Percentiles rank a stretch among this genome's conserved stretches.
Evolutionary conservation across 2,329 filamentous ascomycete genomes (phyloP).

Genomic region (Clathrospora elynae): DNA sequence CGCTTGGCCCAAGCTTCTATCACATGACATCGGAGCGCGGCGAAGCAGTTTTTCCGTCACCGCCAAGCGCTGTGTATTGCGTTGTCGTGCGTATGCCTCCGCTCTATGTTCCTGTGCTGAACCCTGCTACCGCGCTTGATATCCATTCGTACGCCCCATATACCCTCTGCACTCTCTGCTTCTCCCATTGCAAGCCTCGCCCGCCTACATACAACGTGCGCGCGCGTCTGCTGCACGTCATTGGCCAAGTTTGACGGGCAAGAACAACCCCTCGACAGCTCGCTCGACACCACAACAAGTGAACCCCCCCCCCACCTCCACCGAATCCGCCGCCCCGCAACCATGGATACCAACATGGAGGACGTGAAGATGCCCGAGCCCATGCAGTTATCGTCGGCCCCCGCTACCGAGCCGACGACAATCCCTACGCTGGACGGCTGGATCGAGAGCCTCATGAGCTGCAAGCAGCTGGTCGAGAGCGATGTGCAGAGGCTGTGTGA

Average conservation of each 20-base stretch:
- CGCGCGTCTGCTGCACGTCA: constrained; percentile 40
- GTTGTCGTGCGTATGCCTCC: constrained; percentile 28
- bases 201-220: constrained; percentile 13
- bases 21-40: constrained; percentile 5
- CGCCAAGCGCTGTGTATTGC: constrained; percentile 16
- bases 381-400: constrained; percentile 69
- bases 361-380: constrained; percentile 86
- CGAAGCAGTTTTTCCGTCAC: constrained; percentile 10
- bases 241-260: constrained; percentile 46
- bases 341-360: constrained; percentile 99
- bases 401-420: constrained; percentile 80
- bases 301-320: constrained; percentile 29
- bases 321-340: constrained; percentile 43
- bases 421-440: constrained; percentile 94
- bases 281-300: constrained; percentile 38
- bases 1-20: constrained; percentile 9
- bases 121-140: constrained; percentile 25
- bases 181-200: constrained; percentile 5
- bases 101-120: constrained; percentile 27
- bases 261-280: constrained; percentile 43
- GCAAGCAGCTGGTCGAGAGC: constrained; percentile 94
- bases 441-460: constrained; percentile 98
- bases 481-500: constrained; percentile 98
- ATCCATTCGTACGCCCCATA: constrained; percentile 18
- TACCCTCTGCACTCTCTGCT: constrained; percentile 5